Conservation (phyloP, 139 green algal species). For the Astrephomene gubernaculifera region DNA sequence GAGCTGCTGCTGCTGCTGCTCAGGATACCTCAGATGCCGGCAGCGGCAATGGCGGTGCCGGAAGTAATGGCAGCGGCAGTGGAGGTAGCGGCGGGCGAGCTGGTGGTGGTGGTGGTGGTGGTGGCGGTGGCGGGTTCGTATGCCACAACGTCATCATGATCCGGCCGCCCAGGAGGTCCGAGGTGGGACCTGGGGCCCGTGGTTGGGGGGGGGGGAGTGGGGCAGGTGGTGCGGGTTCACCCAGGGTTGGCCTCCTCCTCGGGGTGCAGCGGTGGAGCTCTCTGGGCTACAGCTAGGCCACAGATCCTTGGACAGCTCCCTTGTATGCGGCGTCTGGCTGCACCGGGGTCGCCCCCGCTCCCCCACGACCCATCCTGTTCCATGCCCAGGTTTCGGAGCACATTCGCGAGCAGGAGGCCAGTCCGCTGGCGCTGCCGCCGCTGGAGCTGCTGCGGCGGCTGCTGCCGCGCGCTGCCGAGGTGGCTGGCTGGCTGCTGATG, state of each 20-base stretch:
- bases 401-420: slow-evolving; percentile 9
- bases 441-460: neutral
- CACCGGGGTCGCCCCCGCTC: neutral
- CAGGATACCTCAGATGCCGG: too few relatives aligned
- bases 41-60: neutral
- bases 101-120: neutral
- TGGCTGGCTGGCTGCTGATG: neutral
- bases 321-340: neutral
- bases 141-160: slow-evolving; percentile 23
- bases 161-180: neutral
- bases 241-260: too few relatives aligned
- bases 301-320: too few relatives aligned
- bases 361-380: neutral
- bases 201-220: too few relatives aligned
- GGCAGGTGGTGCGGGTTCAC: too few relatives aligned
- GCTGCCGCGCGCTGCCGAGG: neutral
- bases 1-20: too few relatives aligned
- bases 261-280: too few relatives aligned
- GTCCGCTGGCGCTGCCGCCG: neutral
- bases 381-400: slow-evolving; percentile 23
- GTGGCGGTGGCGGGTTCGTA: neutral
- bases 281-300: too few relatives aligned
- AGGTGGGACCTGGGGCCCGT: neutral
- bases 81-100: neutral
- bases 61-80: neutral